Evolutionary conservation across 192 early-diverging fungal genomes (phyloP).

Genomic region (Dimargaris xerosporica): DNA sequence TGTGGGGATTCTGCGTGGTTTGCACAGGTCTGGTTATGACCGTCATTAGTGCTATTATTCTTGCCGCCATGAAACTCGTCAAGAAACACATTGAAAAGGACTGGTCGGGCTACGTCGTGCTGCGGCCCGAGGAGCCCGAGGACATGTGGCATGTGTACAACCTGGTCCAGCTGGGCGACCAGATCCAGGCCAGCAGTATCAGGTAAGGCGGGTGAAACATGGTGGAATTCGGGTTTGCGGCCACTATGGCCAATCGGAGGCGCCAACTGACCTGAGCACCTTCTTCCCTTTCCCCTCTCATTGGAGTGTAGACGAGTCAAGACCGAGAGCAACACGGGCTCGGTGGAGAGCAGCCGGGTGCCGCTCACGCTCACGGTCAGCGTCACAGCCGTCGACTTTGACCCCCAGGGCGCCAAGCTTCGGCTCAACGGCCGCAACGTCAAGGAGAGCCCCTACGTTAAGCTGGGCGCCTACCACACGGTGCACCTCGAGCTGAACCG

Average conservation of each 20-base stretch:
- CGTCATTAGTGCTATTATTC: no score
- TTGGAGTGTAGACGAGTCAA: conserved; percentile 54
- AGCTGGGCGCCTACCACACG: conserved; percentile 89
- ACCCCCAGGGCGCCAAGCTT: conserved; percentile 68
- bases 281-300: not conserved
- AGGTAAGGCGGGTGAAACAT: conserved; percentile 25
- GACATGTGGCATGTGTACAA: conserved; percentile 99
- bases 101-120: conserved; percentile 60
- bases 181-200: conserved; percentile 72
- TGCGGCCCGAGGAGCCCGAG: conserved; percentile 80
- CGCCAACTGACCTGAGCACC: not conserved
- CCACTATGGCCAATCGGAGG: not conserved
- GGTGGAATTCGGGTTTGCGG: not conserved
- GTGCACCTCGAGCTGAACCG: conserved; percentile 83
- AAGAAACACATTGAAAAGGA: conserved; percentile 59
- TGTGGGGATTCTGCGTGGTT: no score
- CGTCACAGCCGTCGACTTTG: conserved; percentile 81
- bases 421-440: conserved; percentile 79
- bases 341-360: conserved; percentile 66
- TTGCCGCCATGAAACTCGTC: conserved; percentile 49
- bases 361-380: conserved; percentile 67
- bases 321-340: conserved; percentile 74
- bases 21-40: no score
- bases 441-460: conserved; percentile 77
- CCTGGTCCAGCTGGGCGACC: conserved; percentile 71